Evolutionary conservation across 2,329 filamentous ascomycete species (phyloP), one percentile per base, ranked within the genome.

Genomic region (Boeremia exigua): DNA sequence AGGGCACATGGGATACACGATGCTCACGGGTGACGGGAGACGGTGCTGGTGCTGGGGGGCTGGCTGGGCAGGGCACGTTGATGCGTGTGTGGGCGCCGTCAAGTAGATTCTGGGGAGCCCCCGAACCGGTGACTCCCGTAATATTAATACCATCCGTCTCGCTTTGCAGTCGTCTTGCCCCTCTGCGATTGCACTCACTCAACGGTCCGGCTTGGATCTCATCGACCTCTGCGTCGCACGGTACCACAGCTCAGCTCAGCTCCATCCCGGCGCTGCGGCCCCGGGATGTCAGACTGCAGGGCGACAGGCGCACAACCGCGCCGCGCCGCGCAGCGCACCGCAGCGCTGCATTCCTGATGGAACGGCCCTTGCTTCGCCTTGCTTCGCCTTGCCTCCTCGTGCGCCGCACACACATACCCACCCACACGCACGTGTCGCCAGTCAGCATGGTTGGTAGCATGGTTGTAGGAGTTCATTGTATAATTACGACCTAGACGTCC

Each of bases 141-240:
- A 65, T 69, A 61, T 63, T 66, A 69, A 69, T 67, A 63, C 52
- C 46, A 63, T 17, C 55, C 54, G 23, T 54, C 45, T 54, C 44
- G 27, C 36, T 37, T 27, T 34, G 28, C 4, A n/a, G 32, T 2
- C 23, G 6, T 17, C 29, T 14, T 10, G 14, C 33, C 12, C 32
- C 39, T 30, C 28, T 28, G 19, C n/a, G 15, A 19, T 12, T 27
- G 19, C 36, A 38, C 19, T 25, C 36, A 38, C 19, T 25, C 36
- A 38, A 38, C 15, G 14, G 4, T 17, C 9, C 15, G 7, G 11
- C 17, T 17, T 23, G 11, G 37, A 23, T 27, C 34, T 17, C 19
- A 23, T 23, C 19, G 19, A 23, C 19, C 19, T 23, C 19, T 23
- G 19, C 43, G 36, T 44, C 30, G 6, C 29, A 27, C 29, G 40